Conservation (phyloP, 2,329 filamentous ascomycete genomes). For the Penicillium polonicum region DNA sequence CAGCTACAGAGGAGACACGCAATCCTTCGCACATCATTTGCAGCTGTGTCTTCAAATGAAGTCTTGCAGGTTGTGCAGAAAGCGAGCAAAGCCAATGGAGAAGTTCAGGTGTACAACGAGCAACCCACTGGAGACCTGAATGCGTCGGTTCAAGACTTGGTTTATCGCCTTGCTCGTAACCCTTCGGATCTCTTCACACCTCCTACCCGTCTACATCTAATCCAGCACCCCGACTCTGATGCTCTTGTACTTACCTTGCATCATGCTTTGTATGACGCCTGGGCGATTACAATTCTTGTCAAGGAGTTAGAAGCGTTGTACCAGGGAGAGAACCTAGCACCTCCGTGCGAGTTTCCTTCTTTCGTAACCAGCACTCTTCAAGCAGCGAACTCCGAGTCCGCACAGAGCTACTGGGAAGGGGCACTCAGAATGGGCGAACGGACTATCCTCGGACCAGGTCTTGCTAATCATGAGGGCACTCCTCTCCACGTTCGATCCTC, state of each 20-base stretch:
- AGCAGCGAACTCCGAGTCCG: neutral
- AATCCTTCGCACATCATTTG: slow-evolving; percentile 12
- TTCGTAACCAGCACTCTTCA: neutral
- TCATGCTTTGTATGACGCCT: slow-evolving; percentile 15
- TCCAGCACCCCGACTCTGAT: neutral
- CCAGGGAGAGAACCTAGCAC: neutral
- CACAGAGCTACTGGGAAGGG: neutral
- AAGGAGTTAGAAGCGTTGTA: slow-evolving; percentile 8
- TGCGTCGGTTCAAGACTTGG: neutral
- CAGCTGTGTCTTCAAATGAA: slow-evolving; percentile 1
- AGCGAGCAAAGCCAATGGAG: neutral
- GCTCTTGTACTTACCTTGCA: slow-evolving; percentile 7
- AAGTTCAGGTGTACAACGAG: neutral
- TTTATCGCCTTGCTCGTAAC: neutral
- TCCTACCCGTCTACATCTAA: neutral
- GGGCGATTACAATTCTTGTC: slow-evolving; percentile 10
- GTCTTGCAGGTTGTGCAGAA: slow-evolving; percentile 4
- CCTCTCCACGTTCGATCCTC: neutral
- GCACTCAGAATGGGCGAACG: neutral
- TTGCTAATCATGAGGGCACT: neutral
- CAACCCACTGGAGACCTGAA: neutral
- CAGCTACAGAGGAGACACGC: slow-evolving; percentile 8
- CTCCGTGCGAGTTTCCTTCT: neutral
- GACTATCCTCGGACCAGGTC: neutral
- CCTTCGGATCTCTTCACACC: slow-evolving; percentile 2